These are phyloP conservation scores for Maudiozyma humilis DNA, from an alignment of 1,139 yeast species.

Conservation along the genomic window DNA sequence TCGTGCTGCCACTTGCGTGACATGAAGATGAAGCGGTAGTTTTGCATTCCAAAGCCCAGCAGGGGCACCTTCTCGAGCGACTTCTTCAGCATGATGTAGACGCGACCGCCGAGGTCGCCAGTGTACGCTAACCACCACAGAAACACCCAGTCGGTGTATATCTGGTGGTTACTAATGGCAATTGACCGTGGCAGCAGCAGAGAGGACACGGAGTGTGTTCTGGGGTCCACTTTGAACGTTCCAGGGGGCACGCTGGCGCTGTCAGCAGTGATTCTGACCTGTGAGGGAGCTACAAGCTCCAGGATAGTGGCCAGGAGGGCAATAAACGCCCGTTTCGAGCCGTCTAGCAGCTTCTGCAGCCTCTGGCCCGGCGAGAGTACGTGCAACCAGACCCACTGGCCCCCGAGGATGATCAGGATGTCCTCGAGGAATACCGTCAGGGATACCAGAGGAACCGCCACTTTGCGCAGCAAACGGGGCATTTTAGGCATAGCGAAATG, in stretches of 20 bases:
- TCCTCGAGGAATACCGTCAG: conserved; percentile 17
- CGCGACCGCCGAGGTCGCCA: conserved; percentile 52
- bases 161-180: conserved; percentile 69
- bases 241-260: conserved; percentile 23
- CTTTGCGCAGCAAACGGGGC: conserved; percentile 4
- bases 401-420: conserved; percentile 14
- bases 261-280: conserved; percentile 28
- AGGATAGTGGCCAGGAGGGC: conserved; percentile 25
- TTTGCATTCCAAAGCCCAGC: conserved; percentile 80
- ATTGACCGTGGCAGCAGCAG: conserved; percentile 21
- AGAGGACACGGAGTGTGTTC: conserved; percentile 20
- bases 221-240: conserved; percentile 18
- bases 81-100: conserved; percentile 69
- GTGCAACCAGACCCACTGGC: conserved; percentile 15
- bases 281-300: conserved; percentile 28
- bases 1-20: conserved; percentile 77
- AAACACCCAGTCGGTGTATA: conserved; percentile 90
- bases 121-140: conserved; percentile 83
- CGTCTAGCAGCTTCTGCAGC: conserved; percentile 20
- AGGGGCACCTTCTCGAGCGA: conserved; percentile 69
- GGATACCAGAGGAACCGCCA: conserved; percentile 7
- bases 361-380: conserved; percentile 12
- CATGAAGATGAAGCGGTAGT: conserved; percentile 70
- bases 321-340: conserved; percentile 27
- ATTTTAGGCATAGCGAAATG: conserved; percentile 1